Evolutionary conservation across 176 grass and related monocot genomes (phyloP), one percentile per base, ranked within the genome.

Genomic region (Oryza glaberrima): DNA sequence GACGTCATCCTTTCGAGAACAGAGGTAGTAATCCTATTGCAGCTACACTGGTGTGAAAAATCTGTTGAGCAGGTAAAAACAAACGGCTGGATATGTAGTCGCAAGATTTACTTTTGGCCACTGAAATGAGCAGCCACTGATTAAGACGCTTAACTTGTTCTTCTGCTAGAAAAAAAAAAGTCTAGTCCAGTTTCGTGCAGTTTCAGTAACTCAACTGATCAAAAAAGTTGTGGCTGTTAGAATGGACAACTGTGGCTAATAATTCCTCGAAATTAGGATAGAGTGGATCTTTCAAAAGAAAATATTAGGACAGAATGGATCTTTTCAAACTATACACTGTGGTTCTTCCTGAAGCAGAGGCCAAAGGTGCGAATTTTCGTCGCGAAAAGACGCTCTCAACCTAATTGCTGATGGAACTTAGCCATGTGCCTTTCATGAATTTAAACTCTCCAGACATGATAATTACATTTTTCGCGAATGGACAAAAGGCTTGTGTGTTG

Each of bases 141-240:
- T 86, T 28, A 69, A 66, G 69, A 75, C 13, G 25, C 12, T 2
- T 19, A 72, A 11, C 11, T 51, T 56, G 15, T 80, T 66, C 65
- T 80, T 15, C 54, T 67, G 14, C 20, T 11, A 15, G 34, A 15
- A 20, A 52, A 80, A 40, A 20, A 52, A 80, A 41, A 30, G 52
- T 58, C 52, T 17, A 44, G 77, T 68, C 32, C 8, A 74, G 84
- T 86, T 75, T 75, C 77, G 72, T 75, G 60, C 54, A 79, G 76
- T 4, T 13, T 38, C 60, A 26, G 84, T 66, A 73, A 86, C 15
- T 49, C 44, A 32, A 43, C 69, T 66, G 52, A n/a, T 44, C 3
- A 20, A 45, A 82, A 69, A 74, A 74, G 10, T 1, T 44, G 70
- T 86, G 69, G 77, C 58, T 74, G 84, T 14, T 43, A 66, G 60